Evolutionary conservation across 2,329 filamentous ascomycete species (phyloP).

Genomic region (Fusarium algeriense): DNA sequence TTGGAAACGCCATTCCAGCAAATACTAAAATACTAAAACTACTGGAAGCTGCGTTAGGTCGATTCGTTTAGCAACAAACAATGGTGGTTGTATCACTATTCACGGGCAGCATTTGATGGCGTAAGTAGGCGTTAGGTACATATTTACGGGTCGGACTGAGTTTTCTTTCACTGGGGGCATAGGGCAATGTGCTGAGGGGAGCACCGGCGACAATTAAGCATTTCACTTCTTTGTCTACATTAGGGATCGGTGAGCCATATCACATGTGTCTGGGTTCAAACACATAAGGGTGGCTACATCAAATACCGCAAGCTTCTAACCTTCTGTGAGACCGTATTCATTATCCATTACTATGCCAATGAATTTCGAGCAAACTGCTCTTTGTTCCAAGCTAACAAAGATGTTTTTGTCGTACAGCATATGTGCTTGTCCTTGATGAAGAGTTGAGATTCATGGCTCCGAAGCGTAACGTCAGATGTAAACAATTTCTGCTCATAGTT

Average conservation of each 20-base stretch:
- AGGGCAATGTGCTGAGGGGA: slow-evolving; percentile 17
- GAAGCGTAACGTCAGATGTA: not conserved
- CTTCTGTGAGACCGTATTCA: not conserved
- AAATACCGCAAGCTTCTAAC: not conserved
- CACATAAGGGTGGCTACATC: not conserved
- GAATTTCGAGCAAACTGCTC: slow-evolving; percentile 1
- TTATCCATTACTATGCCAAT: not conserved
- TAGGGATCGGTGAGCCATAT: not conserved
- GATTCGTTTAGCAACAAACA: slow-evolving; percentile 9
- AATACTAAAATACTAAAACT: slow-evolving; percentile 17
- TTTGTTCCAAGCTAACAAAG: slow-evolving; percentile 3
- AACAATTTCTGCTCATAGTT: too few relatives aligned
- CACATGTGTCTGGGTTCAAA: not conserved
- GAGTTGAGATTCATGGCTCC: not conserved
- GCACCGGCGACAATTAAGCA: not conserved
- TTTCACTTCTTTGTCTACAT: not conserved
- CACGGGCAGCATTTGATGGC: slow-evolving; percentile 19
- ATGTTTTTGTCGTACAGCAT: slow-evolving; percentile 16
- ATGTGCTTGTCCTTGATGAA: slow-evolving; percentile 16
- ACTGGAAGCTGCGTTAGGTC: not conserved
- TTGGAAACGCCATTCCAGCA: not conserved
- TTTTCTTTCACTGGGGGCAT: slow-evolving; percentile 20
- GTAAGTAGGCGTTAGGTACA: slow-evolving; percentile 36
- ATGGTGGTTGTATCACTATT: not conserved
- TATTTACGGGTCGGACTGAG: slow-evolving; percentile 13